Base-by-base conservation (phyloP, 108 stramenopile genomes). In the Fistulifera solaris region DNA sequence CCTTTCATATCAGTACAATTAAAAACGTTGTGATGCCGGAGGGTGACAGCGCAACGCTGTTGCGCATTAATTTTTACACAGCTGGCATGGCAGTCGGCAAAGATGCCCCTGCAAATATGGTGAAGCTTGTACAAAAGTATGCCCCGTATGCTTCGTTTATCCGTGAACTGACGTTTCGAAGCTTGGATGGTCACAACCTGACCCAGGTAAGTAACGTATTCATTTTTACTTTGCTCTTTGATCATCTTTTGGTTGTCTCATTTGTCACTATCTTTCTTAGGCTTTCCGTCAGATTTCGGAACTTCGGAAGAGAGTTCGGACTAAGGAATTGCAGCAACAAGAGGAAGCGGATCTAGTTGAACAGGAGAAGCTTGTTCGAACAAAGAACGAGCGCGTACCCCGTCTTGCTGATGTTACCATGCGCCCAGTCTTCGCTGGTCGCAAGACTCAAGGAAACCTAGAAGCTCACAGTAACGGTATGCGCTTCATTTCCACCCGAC, bases 1-100 rank as follows among this genome's bases (percentile, higher is more conserved):
- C 99, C 0, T 96, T 99, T 61, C 96, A 98, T 55, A 95, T 99
- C 28, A 81, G 87, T 58, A 97, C 96, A 21, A 99, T 99, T 76
- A 97, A 97, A 75, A 93, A 91, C 58, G 95, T 96, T 25, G 94
- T 94, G 10, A 59, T 90, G 60, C 95, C 95, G 21, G 94, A 95
- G 60, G 68, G 80, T 6, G 87, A 89, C 47, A 73, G 76, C 56
- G 89, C 84, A 21, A 72, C 87, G 21, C 81, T 94, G 51, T 71
- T 99, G 60, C 86, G 96, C 31, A 90, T 99, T 45, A 97, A 99
- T 61, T 97, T 99, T 63, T 96, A 96, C 76, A 75, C 94, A 16
- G 83, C 94, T 3, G 95, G 89, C 17, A 78, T 93, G 60, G 84
- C 96, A 1, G 65, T 95, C 1, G 96, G 94, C 0, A 99, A 98